These are phyloP conservation scores for Fusarium xylarioides DNA, from an alignment of 2,329 filamentous ascomycete species.

Conservation along the genomic window DNA sequence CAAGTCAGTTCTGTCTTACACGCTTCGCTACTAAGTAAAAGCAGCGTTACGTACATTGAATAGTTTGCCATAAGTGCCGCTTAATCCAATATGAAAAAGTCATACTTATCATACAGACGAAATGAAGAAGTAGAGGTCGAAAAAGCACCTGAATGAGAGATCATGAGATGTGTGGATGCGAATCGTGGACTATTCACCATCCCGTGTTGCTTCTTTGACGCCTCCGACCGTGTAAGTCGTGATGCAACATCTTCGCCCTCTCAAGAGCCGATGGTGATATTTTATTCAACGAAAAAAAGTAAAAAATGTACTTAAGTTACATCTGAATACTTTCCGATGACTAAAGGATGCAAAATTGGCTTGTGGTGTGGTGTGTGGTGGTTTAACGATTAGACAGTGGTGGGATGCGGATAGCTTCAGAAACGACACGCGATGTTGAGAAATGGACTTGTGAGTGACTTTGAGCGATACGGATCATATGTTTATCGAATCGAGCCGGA, in stretches of 20 bases:
- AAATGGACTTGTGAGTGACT: constrained; percentile 43
- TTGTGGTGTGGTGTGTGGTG: constrained; percentile 25
- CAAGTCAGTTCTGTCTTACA: not conserved
- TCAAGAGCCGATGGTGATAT: not conserved
- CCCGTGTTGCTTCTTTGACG: constrained; percentile 26
- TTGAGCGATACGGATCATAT: constrained; percentile 27
- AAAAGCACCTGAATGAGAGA: not conserved
- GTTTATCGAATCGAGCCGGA: constrained; percentile 5
- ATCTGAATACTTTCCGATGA: not conserved
- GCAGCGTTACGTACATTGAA: not conserved
- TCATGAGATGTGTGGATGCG: not conserved
- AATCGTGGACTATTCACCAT: not conserved
- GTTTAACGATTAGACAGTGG: constrained; percentile 32
- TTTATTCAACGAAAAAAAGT: constrained; percentile 28
- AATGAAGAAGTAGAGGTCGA: not conserved
- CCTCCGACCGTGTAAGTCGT: constrained; percentile 43
- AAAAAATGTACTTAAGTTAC: constrained; percentile 14
- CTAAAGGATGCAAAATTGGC: not conserved
- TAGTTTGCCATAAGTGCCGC: not conserved
- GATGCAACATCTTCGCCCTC: constrained; percentile 22
- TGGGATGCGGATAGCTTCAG: constrained; percentile 49
- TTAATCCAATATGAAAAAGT: not conserved
- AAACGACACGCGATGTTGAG: constrained; percentile 33
- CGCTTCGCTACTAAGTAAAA: not conserved
- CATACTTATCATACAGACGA: not conserved